Percentiles rank a stretch among this genome's conserved stretches.
Conservation (phyloP, 768 basidiomycete genomes). For the Leucosporidium scottii region DNA sequence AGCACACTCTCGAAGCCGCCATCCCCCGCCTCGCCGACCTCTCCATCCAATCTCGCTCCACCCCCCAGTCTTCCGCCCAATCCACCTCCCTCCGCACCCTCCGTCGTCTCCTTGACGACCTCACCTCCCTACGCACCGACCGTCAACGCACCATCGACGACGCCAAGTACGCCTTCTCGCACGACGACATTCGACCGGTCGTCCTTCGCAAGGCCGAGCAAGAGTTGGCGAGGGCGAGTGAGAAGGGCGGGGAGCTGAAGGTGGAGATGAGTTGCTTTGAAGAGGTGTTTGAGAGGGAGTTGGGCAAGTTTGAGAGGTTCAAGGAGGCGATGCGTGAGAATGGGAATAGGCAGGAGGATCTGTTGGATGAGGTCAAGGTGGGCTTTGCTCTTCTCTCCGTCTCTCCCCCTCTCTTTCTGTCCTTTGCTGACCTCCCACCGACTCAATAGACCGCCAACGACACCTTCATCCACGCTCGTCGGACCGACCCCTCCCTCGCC, state of each 20-base stretch:
- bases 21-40: conserved; percentile 47
- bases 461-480: conserved; percentile 62
- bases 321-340: conserved; percentile 52
- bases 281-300: conserved; percentile 65
- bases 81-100: conserved; percentile 59
- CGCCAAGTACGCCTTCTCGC: conserved; percentile 55
- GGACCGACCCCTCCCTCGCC: conserved; percentile 52
- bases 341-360: conserved; percentile 54
- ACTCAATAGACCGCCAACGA: conserved; percentile 56
- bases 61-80: conserved; percentile 37
- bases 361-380: conserved; percentile 66
- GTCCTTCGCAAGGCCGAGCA: conserved; percentile 58
- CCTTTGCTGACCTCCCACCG: background rate
- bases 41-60: conserved; percentile 5
- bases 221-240: conserved; percentile 42
- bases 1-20: conserved; percentile 61
- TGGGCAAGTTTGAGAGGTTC: conserved; percentile 68
- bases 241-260: conserved; percentile 46
- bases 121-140: conserved; percentile 62
- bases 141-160: conserved; percentile 59
- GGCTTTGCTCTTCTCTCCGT: background rate
- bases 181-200: conserved; percentile 65
- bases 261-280: conserved; percentile 70
- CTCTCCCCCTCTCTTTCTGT: background rate
- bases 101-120: conserved; percentile 65